These are phyloP conservation scores for Botryotinia globosa DNA, from an alignment of 2,329 filamentous ascomycete species.

Conservation along the genomic window DNA sequence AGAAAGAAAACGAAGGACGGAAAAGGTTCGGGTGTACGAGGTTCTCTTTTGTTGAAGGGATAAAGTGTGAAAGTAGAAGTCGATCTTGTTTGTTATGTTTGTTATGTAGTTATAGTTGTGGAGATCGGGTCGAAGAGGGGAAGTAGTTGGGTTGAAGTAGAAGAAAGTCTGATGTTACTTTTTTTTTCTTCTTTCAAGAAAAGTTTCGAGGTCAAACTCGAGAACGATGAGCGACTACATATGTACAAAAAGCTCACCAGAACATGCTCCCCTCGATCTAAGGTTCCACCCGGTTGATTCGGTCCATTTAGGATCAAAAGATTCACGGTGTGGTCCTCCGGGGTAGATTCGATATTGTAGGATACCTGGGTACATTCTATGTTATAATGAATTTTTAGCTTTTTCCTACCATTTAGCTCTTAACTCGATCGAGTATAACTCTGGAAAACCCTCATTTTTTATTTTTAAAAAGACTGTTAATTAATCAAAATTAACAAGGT, in stretches of 20 bases:
- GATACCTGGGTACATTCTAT: conserved; percentile 4
- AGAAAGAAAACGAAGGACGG: not conserved
- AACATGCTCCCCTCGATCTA: conserved; percentile 32
- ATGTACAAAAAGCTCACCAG: conserved; percentile 27
- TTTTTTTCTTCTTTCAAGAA: conserved; percentile 1
- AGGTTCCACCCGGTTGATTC: conserved; percentile 31
- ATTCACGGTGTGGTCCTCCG: conserved; percentile 20
- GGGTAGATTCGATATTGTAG: conserved; percentile 23
- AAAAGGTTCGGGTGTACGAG: not conserved
- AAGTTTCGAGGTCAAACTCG: not conserved
- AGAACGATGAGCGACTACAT: conserved; percentile 29
- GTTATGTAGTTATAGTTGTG: not conserved
- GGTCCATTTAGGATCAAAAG: conserved; percentile 23
- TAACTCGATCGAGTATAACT: conserved; percentile 19
- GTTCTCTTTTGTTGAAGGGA: not conserved
- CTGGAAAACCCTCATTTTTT: not conserved
- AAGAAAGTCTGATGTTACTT: conserved; percentile 13
- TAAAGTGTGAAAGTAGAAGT: not conserved
- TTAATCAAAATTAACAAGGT: conserved; percentile 4
- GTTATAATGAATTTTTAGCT: conserved; percentile 7
- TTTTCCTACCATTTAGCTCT: not conserved
- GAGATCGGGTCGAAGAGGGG: not conserved
- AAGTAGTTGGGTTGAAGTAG: conserved; percentile 19
- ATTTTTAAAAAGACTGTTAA: conserved; percentile 14
- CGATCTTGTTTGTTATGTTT: not conserved